These are phyloP conservation scores for Mallotus nudiflorus DNA, from an alignment of 345 rosid species.

Conservation along the genomic window DNA sequence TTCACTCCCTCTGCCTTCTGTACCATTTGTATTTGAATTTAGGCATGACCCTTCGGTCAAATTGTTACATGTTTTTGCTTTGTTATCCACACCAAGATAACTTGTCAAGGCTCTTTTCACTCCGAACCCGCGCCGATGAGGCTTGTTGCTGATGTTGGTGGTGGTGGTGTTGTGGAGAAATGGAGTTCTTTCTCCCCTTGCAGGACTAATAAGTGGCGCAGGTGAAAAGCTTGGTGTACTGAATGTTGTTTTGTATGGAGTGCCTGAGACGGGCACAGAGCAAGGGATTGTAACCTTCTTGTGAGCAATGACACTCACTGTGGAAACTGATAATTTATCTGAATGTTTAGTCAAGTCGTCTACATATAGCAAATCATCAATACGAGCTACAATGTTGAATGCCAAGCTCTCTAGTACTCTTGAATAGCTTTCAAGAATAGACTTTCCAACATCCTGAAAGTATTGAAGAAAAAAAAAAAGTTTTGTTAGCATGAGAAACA, in stretches of 20 bases:
- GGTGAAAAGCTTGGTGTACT: slow-evolving; percentile 82
- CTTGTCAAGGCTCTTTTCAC: slow-evolving; percentile 74
- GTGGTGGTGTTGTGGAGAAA: slow-evolving; percentile 39
- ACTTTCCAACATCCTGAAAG: slow-evolving; percentile 92
- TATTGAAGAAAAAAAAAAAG: not conserved
- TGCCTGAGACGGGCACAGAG: slow-evolving; percentile 61
- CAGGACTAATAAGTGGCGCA: slow-evolving; percentile 58
- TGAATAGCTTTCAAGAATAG: slow-evolving; percentile 91
- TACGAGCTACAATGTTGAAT: slow-evolving; percentile 85
- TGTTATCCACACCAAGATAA: slow-evolving; percentile 76
- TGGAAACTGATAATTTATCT: slow-evolving; percentile 57
- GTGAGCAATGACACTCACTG: slow-evolving; percentile 46
- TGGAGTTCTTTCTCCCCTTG: slow-evolving; percentile 59
- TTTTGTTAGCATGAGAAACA: not conserved
- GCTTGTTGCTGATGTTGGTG: slow-evolving; percentile 37
- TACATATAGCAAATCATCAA: slow-evolving; percentile 84
- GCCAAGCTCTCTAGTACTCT: slow-evolving; percentile 95
- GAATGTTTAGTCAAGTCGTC: slow-evolving; percentile 83
- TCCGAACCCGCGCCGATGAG: slow-evolving; percentile 77
- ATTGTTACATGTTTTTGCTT: slow-evolving; percentile 53
- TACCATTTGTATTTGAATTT: slow-evolving; percentile 19
- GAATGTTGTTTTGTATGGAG: slow-evolving; percentile 66
- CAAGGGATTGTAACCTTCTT: slow-evolving; percentile 56
- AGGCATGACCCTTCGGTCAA: slow-evolving; percentile 42
- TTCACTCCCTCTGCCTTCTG: slow-evolving; percentile 25